Percentiles rank a stretch among this genome's conserved stretches.
Evolutionary conservation across 1,284 basidiomycete genomes (phyloP).

Genomic region (Moesziomyces globuligerus): DNA sequence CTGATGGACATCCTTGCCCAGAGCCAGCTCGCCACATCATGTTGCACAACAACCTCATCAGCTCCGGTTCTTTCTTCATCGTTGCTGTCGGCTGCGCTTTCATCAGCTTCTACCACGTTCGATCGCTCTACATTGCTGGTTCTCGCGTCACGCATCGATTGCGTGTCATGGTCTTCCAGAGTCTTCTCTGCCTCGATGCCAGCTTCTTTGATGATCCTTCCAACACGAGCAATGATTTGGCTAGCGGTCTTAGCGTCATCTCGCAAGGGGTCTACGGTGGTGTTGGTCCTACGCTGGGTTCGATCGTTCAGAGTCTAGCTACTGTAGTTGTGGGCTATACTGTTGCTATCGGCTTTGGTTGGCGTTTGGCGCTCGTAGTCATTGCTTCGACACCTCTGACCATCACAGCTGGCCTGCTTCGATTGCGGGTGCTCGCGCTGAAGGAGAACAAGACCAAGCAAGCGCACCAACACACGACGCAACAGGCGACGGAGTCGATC

Average conservation of each 20-base stretch:
- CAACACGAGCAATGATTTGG: conserved; percentile 75
- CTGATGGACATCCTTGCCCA: conserved; percentile 15
- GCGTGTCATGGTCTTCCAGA: conserved; percentile 45
- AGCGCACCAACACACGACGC: conserved; percentile 84
- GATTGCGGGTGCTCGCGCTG: conserved; percentile 72
- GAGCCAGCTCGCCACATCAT: conserved; percentile 29
- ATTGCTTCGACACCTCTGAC: conserved; percentile 83
- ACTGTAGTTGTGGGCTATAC: conserved; percentile 73
- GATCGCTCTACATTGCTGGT: conserved; percentile 30
- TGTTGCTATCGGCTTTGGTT: conserved; percentile 72
- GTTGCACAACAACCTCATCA: conserved; percentile 20
- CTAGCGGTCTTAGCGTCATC: conserved; percentile 81
- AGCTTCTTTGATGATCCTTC: conserved; percentile 63
- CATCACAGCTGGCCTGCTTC: conserved; percentile 84
- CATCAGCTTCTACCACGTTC: conserved; percentile 49
- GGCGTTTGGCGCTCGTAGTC: conserved; percentile 77
- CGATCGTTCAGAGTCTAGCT: conserved; percentile 79
- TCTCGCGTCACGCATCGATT: conserved; percentile 51
- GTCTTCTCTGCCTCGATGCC: conserved; percentile 61
- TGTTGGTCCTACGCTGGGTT: conserved; percentile 80
- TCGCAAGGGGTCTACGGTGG: conserved; percentile 90
- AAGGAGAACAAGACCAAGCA: conserved; percentile 84
- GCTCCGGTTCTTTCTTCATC: conserved; percentile 49
- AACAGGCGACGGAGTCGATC: conserved; percentile 87
- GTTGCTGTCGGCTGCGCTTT: conserved; percentile 49